phyloP scores from a whole-genome alignment of 2,329 filamentous ascomycete genomes.

The Sporothrix dimorphospora region DNA sequence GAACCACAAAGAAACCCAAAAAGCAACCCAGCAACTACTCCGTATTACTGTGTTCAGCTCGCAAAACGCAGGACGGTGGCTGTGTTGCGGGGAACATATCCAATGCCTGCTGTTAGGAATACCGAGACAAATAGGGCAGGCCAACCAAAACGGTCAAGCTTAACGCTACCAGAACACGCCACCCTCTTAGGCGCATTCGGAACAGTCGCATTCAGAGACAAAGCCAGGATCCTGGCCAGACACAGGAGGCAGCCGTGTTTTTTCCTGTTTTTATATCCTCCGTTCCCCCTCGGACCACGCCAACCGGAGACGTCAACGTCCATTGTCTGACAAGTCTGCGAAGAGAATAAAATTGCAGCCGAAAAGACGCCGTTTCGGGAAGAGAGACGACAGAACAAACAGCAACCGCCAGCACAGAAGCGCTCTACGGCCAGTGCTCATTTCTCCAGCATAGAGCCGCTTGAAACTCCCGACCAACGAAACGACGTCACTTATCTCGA shows the following conservation, averaged over 20 bases:
- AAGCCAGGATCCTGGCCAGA: constrained; percentile 14
- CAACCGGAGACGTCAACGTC: neutral
- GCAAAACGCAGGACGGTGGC: neutral
- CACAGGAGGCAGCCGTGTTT: neutral
- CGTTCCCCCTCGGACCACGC: neutral
- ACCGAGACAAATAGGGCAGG: neutral
- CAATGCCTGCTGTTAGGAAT: neutral
- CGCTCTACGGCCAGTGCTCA: neutral
- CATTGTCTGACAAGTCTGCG: neutral
- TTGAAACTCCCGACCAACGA: constrained; percentile 6
- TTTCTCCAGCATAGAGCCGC: neutral
- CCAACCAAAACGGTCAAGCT: constrained; percentile 5
- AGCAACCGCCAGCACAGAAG: neutral
- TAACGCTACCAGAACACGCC: constrained; percentile 2
- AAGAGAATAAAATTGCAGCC: neutral
- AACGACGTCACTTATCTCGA: constrained; percentile 7
- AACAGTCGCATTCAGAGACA: constrained; percentile 9
- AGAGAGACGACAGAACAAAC: neutral
- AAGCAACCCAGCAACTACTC: neutral
- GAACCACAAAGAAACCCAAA: neutral
- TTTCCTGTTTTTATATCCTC: constrained; percentile 5
- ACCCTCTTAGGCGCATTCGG: constrained; percentile 20
- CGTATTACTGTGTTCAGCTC: neutral
- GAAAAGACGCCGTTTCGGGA: neutral
- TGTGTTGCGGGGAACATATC: constrained; percentile 15